Base-by-base conservation (phyloP, 139 green algal genomes). In the Spirogloea muscicola region DNA sequence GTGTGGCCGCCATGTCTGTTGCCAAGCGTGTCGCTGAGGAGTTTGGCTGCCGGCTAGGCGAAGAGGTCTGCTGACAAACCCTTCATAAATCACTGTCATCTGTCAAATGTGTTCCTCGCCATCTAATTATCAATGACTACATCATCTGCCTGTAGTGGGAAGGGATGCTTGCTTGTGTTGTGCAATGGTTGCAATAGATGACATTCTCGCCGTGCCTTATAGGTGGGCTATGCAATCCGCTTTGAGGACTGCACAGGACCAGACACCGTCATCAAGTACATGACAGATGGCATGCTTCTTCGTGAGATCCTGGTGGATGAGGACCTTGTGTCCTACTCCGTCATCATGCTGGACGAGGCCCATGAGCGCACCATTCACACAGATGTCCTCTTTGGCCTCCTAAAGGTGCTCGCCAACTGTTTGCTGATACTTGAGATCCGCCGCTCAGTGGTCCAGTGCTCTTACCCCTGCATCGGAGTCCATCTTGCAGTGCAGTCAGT, bases 351-450 rank as follows among this genome's bases (percentile, higher is more conserved):
- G 58, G 94, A 98, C 68, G 94, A 98, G 84, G 94, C 92, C 21
- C 94, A 98, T 82, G 94, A 98, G 89, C 86, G 94, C 66, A 97
- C 91, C 51, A 94, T 98, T 61, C 86, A 96, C 87, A 97, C 93
- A 0, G 94, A 98, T 63, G 91, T 98, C 16, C 89, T 98, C 25
- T 97, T 98, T 82, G 94, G 93, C n/a, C 87, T 98, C 72, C 85
- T 98, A 37, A 98, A 98, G 80, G 86, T 92, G 33, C 29, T 18
- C 10, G 21, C 25, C 9, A 29, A 39, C n/a, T n/a, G n/a, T n/a
- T n/a, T n/a, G n/a, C n/a, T n/a, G n/a, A n/a, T n/a, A n/a, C n/a
- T n/a, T n/a, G n/a, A n/a, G n/a, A n/a, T n/a, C n/a, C n/a, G n/a
- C n/a, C n/a, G n/a, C n/a, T n/a, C n/a, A n/a, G n/a, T n/a, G n/a